A percentile compares a stretch with the other conserved stretches of the same genome.
phyloP scores from a whole-genome alignment of 257 asterid genomes.

The Ligustrum vulgare region DNA sequence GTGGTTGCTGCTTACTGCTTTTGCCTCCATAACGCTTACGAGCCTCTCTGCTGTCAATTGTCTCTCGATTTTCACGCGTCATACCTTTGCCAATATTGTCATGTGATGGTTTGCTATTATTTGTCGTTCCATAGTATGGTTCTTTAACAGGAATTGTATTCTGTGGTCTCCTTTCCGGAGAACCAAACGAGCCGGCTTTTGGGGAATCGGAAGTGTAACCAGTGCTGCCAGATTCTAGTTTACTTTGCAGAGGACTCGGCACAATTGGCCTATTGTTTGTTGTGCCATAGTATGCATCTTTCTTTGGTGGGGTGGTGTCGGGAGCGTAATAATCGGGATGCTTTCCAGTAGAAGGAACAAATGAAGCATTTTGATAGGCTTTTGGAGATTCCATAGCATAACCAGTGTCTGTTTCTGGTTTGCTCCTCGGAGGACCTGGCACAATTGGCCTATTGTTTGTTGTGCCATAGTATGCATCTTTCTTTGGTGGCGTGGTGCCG shows the following conservation, averaged over 20 bases:
- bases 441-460: neutral
- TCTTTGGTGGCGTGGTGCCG: neutral
- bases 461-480: neutral
- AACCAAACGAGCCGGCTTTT: neutral
- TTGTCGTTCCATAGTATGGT: neutral
- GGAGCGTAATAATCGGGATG: slow-evolving; percentile 2
- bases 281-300: neutral
- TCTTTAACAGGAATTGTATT: neutral
- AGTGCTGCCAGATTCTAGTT: neutral
- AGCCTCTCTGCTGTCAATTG: slow-evolving; percentile 25
- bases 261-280: neutral
- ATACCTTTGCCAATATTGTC: neutral
- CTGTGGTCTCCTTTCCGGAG: neutral
- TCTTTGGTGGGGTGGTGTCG: neutral
- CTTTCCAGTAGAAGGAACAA: neutral
- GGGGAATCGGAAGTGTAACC: neutral
- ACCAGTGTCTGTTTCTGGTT: neutral
- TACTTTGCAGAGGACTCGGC: neutral
- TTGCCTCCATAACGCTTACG: slow-evolving; percentile 18
- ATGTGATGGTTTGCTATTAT: slow-evolving; percentile 13
- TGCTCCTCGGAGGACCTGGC: neutral
- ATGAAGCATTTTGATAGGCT: neutral
- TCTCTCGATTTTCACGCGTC: slow-evolving; percentile 8
- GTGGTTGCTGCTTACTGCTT: neutral
- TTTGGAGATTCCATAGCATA: neutral